Conservation (phyloP, 805 yeast genomes). For the Wickerhamiella brachini region DNA sequence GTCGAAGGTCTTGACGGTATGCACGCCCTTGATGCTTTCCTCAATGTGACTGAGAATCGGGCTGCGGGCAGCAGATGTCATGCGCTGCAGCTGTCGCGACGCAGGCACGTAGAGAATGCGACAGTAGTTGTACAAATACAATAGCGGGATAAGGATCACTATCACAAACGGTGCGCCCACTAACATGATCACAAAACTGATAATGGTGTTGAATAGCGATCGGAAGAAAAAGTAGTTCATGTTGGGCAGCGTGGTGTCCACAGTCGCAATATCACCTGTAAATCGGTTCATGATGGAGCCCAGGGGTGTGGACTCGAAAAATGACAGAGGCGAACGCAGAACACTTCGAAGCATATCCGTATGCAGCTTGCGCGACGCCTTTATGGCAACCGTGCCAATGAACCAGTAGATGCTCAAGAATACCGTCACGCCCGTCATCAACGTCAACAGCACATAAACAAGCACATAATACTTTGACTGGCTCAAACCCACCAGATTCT, state of each 20-base stretch:
- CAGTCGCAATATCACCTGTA: slow-evolving; percentile 72
- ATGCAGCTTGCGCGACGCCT: slow-evolving; percentile 30
- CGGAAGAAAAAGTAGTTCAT: slow-evolving; percentile 24
- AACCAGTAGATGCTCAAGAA: slow-evolving; percentile 32
- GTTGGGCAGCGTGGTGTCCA: slow-evolving; percentile 50
- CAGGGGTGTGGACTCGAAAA: slow-evolving; percentile 87
- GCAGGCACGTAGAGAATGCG: slow-evolving; percentile 48
- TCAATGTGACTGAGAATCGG: slow-evolving; percentile 67
- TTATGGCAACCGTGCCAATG: slow-evolving; percentile 38
- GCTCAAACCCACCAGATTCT: slow-evolving; percentile 9
- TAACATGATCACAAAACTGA: slow-evolving; percentile 62
- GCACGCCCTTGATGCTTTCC: slow-evolving; percentile 58
- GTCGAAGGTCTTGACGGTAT: slow-evolving; percentile 53
- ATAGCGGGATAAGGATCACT: slow-evolving; percentile 50
- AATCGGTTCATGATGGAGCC: slow-evolving; percentile 84
- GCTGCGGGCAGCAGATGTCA: slow-evolving; percentile 45
- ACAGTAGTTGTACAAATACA: slow-evolving; percentile 43
- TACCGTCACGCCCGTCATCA: slow-evolving; percentile 25
- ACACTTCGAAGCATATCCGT: slow-evolving; percentile 55
- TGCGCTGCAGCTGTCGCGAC: slow-evolving; percentile 57
- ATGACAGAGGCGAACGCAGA: slow-evolving; percentile 78
- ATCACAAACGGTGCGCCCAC: slow-evolving; percentile 75
- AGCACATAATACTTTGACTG: slow-evolving; percentile 10
- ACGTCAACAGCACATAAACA: slow-evolving; percentile 42
- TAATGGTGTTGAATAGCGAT: slow-evolving; percentile 24